phyloP scores from a whole-genome alignment of 129 eudicot species.

The carrot (Daucus carota) region DNA sequence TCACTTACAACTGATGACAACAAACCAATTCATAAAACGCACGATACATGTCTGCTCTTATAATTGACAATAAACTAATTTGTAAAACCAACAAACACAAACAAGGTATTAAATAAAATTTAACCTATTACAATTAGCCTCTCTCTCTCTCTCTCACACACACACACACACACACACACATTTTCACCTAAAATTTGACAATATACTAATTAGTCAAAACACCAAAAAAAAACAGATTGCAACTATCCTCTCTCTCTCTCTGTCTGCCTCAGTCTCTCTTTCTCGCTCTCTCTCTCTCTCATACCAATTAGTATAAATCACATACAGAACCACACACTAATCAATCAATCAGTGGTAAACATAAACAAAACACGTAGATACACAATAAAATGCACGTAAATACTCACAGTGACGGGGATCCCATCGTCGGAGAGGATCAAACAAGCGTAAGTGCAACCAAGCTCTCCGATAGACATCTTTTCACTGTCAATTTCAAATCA shows the following conservation, averaged over 20 bases:
- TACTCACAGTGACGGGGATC: conserved; percentile 21
- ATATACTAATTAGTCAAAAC: not conserved
- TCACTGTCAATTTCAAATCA: not conserved
- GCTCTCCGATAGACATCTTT: conserved; percentile 22
- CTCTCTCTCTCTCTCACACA: too few species aligned
- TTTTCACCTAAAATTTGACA: not conserved
- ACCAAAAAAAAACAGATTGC: too few species aligned
- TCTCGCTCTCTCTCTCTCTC: too few species aligned
- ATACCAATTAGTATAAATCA: too few species aligned
- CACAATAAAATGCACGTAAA: not conserved
- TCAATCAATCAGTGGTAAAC: not conserved
- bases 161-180: too few species aligned
- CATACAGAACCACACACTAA: not conserved
- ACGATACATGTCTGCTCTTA: too few species aligned
- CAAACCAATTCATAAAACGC: not conserved
- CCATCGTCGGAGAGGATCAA: conserved; percentile 26
- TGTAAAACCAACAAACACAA: not conserved
- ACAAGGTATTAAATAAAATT: too few species aligned
- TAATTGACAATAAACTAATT: not conserved
- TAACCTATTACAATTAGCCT: too few species aligned
- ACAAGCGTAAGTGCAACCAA: conserved; percentile 24
- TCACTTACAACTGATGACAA: not conserved
- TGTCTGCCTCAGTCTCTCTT: too few species aligned
- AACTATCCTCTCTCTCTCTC: too few species aligned
- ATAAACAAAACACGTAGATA: too few species aligned